Base-by-base conservation (phyloP, 1,139 yeast species). In the Kodamaea arcana region DNA sequence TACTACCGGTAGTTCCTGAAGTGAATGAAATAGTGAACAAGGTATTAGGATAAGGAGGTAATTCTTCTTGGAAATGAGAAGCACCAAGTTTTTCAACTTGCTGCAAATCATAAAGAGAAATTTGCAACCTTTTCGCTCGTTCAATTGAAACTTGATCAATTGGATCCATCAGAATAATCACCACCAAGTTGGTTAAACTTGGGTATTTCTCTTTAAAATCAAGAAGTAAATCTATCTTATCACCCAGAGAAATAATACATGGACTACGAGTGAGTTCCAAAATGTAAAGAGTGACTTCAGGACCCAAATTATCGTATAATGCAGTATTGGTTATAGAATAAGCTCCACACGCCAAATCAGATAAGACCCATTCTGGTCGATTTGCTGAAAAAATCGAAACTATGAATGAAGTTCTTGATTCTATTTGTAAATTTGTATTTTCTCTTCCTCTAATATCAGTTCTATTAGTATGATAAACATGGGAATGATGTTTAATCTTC, bases 1-100 rank as follows among this genome's bases (percentile, higher is more conserved):
- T 52, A 5, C 65, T 44, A 2, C 72, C 72, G 5, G 71, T 64
- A 8, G 72, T 66, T 14, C 72, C 72, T 2, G 69, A 63, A 15
- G 72, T 66, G 38, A 64, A 66, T 27, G 69, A 63, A 31, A 67
- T 61, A 24, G 73, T 63, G 41, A 53, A 66, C 21, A 62, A 38
- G 1, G 66, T 50, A 8, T 56, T 54, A 2, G 60, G 53, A 4
- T 31, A 44, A 12, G 71, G 69, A 4, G 59, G 51, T 23, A 56
- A 44, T 36, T 50, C 52, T 1, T 31, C 32, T 2, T 39, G 20
- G 3, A 41, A 35, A 23, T 43, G 31, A 9, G 32, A 15, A 6
- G 32, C 35, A 1, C 59, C 59, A n/a, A 47, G 17, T 12, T 30
- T 32, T 33, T 48, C 50, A 24, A 51, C 46, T 33, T 52, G 49